Evolutionary conservation across 805 yeast genomes (phyloP), one percentile per base, ranked within the genome.

Genomic region (Metschnikowia borealis): DNA sequence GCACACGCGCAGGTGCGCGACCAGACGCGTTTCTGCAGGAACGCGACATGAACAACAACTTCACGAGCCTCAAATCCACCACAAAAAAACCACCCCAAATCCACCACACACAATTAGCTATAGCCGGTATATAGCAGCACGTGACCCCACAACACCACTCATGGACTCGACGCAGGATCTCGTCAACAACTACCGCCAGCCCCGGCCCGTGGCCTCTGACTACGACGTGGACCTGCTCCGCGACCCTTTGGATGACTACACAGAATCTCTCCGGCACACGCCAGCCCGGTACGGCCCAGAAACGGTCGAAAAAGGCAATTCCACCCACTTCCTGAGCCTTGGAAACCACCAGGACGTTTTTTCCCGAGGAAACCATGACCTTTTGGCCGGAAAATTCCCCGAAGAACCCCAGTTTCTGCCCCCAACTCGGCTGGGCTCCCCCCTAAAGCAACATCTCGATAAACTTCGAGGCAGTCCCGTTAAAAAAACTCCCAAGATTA

Each of bases 401-500:
- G 11, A 3, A 26, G 29, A 10, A 10, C 29, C 29, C 29, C 35
- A 33, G n/a, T 33, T 37, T 13, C 39, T 47, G 13, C 54, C 58
- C 8, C 56, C 56, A 3, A 48, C 54, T 10, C 54, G 54, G 1
- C 40, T 35, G 20, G 46, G 40, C 17, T 44, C 49, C 2, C 57
- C 58, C 20, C 26, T 51, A 1, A 54, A 54, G 45, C n/a, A 23
- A 6, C 45, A 46, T n/a, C 39, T 49, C 38, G 51, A 52, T 23
- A 32, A 46, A 32, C 53, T 55, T 17, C 46, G 55, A 36, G 57
- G 56, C 5, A 54, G 57, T 32, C 57, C 56, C n/a, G 38, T 49
- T 7, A 52, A 52, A 31, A 44, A 31, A 6, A 32, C 49, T 6
- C 50, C 53, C 26, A 23, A 14, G 5, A 23, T 31, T n/a, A 29